phyloP scores from a whole-genome alignment of 225 moss, liverwort and hornwort genomes.

The Asterella californica region DNA sequence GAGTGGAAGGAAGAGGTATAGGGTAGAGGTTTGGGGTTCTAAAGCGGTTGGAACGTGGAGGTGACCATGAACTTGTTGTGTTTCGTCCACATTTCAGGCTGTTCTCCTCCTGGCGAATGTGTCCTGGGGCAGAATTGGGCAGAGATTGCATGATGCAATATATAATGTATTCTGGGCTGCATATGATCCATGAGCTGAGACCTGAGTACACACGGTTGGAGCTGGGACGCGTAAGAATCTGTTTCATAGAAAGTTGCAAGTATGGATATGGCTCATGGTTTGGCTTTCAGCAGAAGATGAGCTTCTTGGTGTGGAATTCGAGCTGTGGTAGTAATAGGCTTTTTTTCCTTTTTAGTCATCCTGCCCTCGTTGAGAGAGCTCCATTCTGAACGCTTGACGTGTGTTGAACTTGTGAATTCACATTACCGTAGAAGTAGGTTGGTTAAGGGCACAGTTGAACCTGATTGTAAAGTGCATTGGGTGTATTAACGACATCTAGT shows the following conservation, averaged over 20 bases:
- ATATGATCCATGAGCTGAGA: constrained; percentile 1
- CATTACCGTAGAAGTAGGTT: not conserved
- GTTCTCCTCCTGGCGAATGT: constrained; percentile 15
- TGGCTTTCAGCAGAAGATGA: not conserved
- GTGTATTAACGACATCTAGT: not conserved
- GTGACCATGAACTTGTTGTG: not conserved
- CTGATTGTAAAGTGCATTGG: not conserved
- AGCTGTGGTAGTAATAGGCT: not conserved
- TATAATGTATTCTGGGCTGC: not conserved
- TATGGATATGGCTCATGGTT: not conserved
- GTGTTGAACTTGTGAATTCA: no score
- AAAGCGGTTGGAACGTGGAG: not conserved
- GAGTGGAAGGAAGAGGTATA: no score
- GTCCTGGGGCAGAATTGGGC: not conserved
- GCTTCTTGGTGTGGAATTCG: not conserved
- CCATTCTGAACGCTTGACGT: not conserved
- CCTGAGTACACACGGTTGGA: not conserved
- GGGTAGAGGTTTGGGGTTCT: not conserved
- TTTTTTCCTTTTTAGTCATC: not conserved
- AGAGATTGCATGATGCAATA: constrained; percentile 6
- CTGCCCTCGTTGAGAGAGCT: not conserved
- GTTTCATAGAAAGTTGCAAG: not conserved
- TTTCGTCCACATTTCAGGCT: constrained; percentile 12
- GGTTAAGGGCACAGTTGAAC: not conserved
- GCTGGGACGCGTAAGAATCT: not conserved